Conservation (phyloP, 106 monocot species). For the Triglochin maritima region DNA sequence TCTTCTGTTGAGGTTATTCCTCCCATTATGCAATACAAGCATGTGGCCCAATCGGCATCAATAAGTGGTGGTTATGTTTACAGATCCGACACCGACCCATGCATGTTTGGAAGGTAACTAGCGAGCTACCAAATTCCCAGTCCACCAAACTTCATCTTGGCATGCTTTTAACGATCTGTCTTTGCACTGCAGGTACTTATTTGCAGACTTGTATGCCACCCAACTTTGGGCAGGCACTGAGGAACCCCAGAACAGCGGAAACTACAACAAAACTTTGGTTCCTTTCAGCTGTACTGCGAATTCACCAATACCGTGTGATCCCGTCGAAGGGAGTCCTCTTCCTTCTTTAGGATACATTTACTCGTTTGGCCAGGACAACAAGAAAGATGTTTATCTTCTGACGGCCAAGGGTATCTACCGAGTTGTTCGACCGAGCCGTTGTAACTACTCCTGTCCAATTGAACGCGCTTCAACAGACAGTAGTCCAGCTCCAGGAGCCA, state of each 20-base stretch:
- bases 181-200: conserved; percentile 47
- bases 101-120: conserved; percentile 78
- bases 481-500: no score
- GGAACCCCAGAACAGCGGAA: conserved; percentile 54
- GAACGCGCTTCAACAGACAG: conserved; percentile 18
- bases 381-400: conserved; percentile 46
- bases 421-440: conserved; percentile 69
- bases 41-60: conserved; percentile 58
- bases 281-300: conserved; percentile 53
- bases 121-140: neutral
- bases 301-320: conserved; percentile 65
- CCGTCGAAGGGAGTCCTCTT: conserved; percentile 26
- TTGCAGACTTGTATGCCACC: conserved; percentile 57
- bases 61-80: conserved; percentile 82
- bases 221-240: conserved; percentile 64
- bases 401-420: conserved; percentile 67
- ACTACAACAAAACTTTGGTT: conserved; percentile 39
- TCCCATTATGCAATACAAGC: conserved; percentile 77
- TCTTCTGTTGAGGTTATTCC: conserved; percentile 46
- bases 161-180: neutral
- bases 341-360: conserved; percentile 60
- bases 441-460: conserved; percentile 47
- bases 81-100: conserved; percentile 67
- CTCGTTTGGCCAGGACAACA: conserved; percentile 77
- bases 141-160: neutral